Conservation (phyloP, 2,329 filamentous ascomycete species). For the Hypoxylon sp. region DNA sequence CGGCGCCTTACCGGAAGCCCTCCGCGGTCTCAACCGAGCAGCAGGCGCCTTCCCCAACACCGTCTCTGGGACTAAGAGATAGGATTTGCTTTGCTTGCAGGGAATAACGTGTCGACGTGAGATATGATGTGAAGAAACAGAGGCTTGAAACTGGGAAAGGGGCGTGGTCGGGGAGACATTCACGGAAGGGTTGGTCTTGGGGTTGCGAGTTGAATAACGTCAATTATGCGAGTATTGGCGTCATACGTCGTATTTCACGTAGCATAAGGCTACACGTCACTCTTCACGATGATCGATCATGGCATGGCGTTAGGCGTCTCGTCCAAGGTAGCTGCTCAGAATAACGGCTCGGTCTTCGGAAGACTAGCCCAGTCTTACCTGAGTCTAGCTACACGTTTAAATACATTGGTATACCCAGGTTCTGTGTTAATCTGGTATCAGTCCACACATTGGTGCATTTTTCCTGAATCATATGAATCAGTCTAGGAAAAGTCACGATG, state of each 20-base stretch:
- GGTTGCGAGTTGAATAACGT: too few species aligned
- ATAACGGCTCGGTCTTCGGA: background rate
- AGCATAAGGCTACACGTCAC: background rate
- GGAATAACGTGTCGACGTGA: background rate
- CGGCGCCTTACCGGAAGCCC: constrained; percentile 49
- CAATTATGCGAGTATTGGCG: background rate
- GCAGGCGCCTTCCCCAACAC: constrained; percentile 47
- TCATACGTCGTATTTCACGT: background rate
- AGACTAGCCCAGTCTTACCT: background rate
- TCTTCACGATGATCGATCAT: background rate
- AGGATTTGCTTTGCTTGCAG: background rate
- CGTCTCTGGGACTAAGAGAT: constrained; percentile 17
- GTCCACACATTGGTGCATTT: too few species aligned
- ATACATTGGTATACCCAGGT: too few species aligned
- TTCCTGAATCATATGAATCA: too few species aligned
- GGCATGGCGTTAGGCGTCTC: constrained; percentile 1
- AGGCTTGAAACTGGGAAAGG: background rate
- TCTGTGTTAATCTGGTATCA: too few species aligned
- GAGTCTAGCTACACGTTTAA: too few species aligned
- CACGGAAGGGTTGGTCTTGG: background rate
- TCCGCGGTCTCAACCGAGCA: constrained; percentile 48
- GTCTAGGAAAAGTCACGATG: too few species aligned
- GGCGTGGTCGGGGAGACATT: background rate
- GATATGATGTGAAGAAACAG: background rate
- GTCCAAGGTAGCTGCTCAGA: background rate